Base-by-base conservation (phyloP, 2,329 filamentous ascomycete genomes). In the Xylaria sp. region DNA sequence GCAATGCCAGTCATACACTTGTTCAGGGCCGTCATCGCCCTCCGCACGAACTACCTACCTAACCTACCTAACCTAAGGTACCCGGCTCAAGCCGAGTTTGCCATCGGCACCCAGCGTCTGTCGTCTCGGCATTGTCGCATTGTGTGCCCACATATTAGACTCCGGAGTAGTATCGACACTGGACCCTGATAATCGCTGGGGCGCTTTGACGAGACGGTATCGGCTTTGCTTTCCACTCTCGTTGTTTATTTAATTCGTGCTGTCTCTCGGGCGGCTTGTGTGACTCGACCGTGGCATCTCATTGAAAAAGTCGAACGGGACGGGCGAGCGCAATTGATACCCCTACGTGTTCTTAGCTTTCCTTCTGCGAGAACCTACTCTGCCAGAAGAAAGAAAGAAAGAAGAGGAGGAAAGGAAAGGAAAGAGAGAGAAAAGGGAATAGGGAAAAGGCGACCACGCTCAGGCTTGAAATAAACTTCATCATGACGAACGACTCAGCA, bases 401-500 rank as follows among this genome's bases (percentile, higher is more conserved):
- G 19, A 27, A 19, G 19, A 24, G 5, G 21, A 8, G 32, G 14
- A 30, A 27, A n/a, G 50, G 19, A 32, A 17, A 19, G 30, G 34
- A 36, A 65, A 12, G 34, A 58, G 19, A 1, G 11, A 17, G 27
- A 53, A 7, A 34, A n/a, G 34, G 14, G n/a, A 19, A 32, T 17
- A 14, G 21, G 4, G 24, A 24, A 30, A 27, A n/a, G 50, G 19
- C 47, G 30, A 27, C 30, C 4, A 21, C 2, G 5, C 2, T 17
- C 14, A 55, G 5, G 14, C 12, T 42, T 4, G 39, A 17, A 42
- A 12, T 4, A 8, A 27, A 24, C 6, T 19, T 21, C 39, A 65
- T 32, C 64, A 69, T 70, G 68, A 68, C 68, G 17, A 68, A 67
- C 61, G 68, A 70, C 62, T 55, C 65, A 50, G 32, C 65, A 30